Conservation (phyloP, 208 protist genomes). For the Trypanosoma brucei region DNA sequence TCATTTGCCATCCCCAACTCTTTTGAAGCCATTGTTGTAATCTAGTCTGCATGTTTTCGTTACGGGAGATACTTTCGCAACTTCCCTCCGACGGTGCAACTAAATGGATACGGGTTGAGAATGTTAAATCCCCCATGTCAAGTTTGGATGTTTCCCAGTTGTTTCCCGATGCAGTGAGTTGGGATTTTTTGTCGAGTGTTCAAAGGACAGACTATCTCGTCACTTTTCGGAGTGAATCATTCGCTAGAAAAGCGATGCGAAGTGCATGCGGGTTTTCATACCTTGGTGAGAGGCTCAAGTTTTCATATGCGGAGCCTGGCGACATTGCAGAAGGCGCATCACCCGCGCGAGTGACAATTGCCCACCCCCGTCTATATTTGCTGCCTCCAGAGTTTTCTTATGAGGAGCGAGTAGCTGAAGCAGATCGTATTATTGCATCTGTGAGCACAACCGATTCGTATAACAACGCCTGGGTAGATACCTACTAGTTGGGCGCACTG, state of each 20-base stretch:
- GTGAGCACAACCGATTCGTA: neutral
- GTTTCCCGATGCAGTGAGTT: conserved; percentile 26
- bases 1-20: no score
- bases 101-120: conserved; percentile 26
- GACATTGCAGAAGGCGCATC: neutral
- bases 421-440: conserved; percentile 18
- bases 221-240: conserved; percentile 20
- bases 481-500: neutral
- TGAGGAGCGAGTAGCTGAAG: conserved; percentile 11
- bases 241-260: conserved; percentile 21
- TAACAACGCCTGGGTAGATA: conserved; percentile 15
- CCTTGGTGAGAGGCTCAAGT: conserved; percentile 13
- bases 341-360: conserved; percentile 1
- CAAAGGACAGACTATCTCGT: conserved; percentile 31
- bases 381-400: conserved; percentile 18
- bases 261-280: conserved; percentile 16
- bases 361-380: conserved; percentile 16
- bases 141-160: conserved; percentile 21
- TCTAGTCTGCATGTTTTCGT: conserved; percentile 12
- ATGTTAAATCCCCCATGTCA: conserved; percentile 36
- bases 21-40: no score
- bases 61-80: conserved; percentile 16
- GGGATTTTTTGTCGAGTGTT: conserved; percentile 18
- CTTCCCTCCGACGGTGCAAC: conserved; percentile 26
- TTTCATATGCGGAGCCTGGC: neutral